Conservation (phyloP, 164 flowering plant genomes). For the Vitis riparia region DNA sequence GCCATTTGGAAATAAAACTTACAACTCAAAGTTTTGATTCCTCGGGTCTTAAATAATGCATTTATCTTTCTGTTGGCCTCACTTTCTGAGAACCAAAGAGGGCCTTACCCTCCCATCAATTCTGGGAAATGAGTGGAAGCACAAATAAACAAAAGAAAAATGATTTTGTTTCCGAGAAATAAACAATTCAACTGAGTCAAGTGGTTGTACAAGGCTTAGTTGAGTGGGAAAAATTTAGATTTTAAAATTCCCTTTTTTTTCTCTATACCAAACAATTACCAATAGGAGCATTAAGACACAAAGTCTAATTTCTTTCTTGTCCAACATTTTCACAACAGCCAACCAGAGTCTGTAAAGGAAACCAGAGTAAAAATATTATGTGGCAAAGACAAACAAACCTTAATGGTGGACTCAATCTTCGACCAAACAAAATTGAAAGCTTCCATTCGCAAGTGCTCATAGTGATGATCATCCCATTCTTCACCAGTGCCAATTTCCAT, state of each 20-base stretch:
- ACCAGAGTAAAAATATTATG: neutral
- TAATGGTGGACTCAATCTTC: conserved; percentile 53
- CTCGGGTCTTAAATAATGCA: too few relatives aligned
- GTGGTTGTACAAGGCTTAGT: neutral
- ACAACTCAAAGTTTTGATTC: too few relatives aligned
- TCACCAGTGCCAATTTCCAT: conserved; percentile 10
- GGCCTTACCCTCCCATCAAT: too few relatives aligned
- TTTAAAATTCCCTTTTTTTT: neutral
- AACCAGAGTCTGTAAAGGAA: neutral
- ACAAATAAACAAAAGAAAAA: too few relatives aligned
- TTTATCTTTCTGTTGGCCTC: too few relatives aligned
- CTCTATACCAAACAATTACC: neutral
- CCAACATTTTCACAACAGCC: neutral
- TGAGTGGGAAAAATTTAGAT: neutral
- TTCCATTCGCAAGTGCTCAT: conserved; percentile 39
- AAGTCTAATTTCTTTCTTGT: neutral
- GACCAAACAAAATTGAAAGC: conserved; percentile 71
- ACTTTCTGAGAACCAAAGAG: too few relatives aligned
- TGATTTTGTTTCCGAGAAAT: too few relatives aligned
- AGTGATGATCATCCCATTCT: conserved; percentile 13
- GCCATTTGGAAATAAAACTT: too few relatives aligned
- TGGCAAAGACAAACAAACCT: conserved; percentile 29
- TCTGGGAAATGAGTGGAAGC: too few relatives aligned
- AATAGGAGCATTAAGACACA: neutral
- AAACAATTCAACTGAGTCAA: neutral